These are phyloP conservation scores for Monosporascus sp. DNA, from an alignment of 2,329 filamentous ascomycete species.

Conservation along the genomic window DNA sequence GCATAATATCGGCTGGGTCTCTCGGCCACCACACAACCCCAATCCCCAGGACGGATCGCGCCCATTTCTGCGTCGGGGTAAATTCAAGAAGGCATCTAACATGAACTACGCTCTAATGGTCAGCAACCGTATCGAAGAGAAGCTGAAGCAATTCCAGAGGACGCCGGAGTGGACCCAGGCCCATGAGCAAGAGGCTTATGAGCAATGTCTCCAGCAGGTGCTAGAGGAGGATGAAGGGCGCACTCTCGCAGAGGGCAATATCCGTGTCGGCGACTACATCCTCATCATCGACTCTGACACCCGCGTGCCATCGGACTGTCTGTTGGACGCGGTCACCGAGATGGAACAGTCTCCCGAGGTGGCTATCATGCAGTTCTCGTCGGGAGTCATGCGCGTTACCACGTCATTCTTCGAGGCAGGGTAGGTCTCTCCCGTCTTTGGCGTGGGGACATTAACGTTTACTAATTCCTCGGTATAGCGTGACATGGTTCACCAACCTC, in stretches of 20 bases:
- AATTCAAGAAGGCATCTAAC: conserved; percentile 68
- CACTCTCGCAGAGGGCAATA: conserved; percentile 79
- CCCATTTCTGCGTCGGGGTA: conserved; percentile 55
- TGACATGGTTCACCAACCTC: conserved; percentile 68
- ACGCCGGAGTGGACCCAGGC: conserved; percentile 60
- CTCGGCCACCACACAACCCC: conserved; percentile 47
- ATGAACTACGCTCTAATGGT: conserved; percentile 68
- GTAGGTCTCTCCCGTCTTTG: conserved; percentile 15
- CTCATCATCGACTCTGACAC: conserved; percentile 75
- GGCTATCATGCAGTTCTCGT: conserved; percentile 72
- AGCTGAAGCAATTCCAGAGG: conserved; percentile 53
- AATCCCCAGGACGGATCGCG: conserved; percentile 44
- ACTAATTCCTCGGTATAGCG: conserved; percentile 41
- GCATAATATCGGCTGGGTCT: conserved; percentile 52
- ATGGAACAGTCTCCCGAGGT: conserved; percentile 78
- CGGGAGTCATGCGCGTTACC: conserved; percentile 74
- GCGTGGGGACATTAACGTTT: not conserved
- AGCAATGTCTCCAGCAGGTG: conserved; percentile 58
- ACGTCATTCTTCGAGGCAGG: conserved; percentile 63
- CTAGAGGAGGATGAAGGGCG: conserved; percentile 59
- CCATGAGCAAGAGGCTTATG: conserved; percentile 63
- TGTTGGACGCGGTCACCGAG: conserved; percentile 74
- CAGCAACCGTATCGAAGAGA: conserved; percentile 66
- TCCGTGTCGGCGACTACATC: conserved; percentile 81
- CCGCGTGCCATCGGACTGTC: conserved; percentile 69